Evolutionary conservation across 2,329 filamentous ascomycete genomes (phyloP).

Genomic region (Fusarium temperatum): DNA sequence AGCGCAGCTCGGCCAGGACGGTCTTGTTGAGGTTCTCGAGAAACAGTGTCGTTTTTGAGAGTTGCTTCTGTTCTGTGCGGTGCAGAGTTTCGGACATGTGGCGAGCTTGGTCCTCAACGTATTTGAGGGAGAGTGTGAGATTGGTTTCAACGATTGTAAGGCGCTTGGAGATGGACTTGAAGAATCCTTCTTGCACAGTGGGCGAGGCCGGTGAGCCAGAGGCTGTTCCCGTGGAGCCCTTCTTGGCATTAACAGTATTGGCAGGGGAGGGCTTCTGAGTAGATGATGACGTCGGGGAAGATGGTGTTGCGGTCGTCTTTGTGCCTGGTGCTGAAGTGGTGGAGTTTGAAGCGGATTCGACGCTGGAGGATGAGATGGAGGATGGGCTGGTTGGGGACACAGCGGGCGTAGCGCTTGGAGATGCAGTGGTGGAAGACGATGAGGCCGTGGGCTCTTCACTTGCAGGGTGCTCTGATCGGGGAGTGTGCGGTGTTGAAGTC

Average conservation of each 20-base stretch:
- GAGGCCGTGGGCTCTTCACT: constrained; percentile 23
- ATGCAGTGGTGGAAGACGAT: constrained; percentile 11
- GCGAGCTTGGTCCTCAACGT: constrained; percentile 95
- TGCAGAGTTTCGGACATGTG: constrained; percentile 88
- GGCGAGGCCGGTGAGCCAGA: constrained; percentile 60
- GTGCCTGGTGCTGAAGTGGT: constrained; percentile 16
- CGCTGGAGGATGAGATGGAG: constrained; percentile 21
- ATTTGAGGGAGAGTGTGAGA: constrained; percentile 89
- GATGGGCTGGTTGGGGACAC: constrained; percentile 31
- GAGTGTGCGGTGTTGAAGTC: constrained; percentile 8
- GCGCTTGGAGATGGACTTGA: constrained; percentile 94
- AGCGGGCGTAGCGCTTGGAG: constrained; percentile 23
- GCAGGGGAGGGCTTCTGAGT: constrained; percentile 25
- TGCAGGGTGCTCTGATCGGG: constrained; percentile 10
- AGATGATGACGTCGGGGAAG: constrained; percentile 5
- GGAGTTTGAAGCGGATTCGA: constrained; percentile 7
- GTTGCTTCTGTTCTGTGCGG: constrained; percentile 86
- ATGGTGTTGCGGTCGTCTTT: constrained; percentile 17
- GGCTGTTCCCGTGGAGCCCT: constrained; percentile 42
- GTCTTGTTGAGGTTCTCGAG: constrained; percentile 87
- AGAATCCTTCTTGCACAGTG: constrained; percentile 96
- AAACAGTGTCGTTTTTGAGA: constrained; percentile 83
- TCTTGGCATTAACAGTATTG: constrained; percentile 35
- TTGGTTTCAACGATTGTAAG: constrained; percentile 92
- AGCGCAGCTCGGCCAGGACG: constrained; percentile 81